Evolutionary conservation across 2,329 filamentous ascomycete genomes (phyloP), one percentile per base, ranked within the genome.

Genomic region (Fusarium fracticaudum): DNA sequence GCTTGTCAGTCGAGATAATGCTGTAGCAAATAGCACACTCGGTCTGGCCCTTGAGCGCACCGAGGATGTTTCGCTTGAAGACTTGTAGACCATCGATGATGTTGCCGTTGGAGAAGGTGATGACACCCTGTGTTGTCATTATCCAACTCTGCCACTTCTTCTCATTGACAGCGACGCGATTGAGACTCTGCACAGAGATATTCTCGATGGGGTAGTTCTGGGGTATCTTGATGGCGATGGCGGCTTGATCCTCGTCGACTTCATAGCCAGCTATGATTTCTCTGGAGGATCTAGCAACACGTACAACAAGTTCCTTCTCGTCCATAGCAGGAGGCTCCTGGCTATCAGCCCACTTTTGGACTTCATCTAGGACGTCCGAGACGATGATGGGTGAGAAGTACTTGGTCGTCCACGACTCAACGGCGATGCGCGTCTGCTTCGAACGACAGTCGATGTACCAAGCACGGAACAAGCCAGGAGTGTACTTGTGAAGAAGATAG

Each of bases 11-110:
- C 24, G 94, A 94, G 73, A 99, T 94, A 79, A 99, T 95, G 68
- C 92, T 95, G 85, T 98, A 98, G 86, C 96, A 98, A 80, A 98
- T 98, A 15, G 96, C 94, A 80, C 96, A 99, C 83, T 99, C 96
- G 26, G 90, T 93, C 83, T 98, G 95, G 41, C 95, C 96, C 84
- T 97, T 96, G 74, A 99, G 88, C 8, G 94, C 94, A 3, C 94
- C 94, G 20, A 92, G 90, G 18, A 99, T 92, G 81, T 98, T 98
- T 72, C 92, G 90, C 73, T 93, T 91, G 87, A 97, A 98, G 14
- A 94, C 91, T 18, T 92, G 87, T 37, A 99, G 86, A 4, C 95
- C 96, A 76, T 98, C 96, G 61, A 95, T 93, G 65, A 99, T 90
- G 80, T 90, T 94, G 61, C 95, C 95, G 78, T 96, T 96, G 71